These are phyloP conservation scores for Colletotrichum falcatum DNA, from an alignment of 2,329 filamentous ascomycete genomes.

Conservation along the genomic window DNA sequence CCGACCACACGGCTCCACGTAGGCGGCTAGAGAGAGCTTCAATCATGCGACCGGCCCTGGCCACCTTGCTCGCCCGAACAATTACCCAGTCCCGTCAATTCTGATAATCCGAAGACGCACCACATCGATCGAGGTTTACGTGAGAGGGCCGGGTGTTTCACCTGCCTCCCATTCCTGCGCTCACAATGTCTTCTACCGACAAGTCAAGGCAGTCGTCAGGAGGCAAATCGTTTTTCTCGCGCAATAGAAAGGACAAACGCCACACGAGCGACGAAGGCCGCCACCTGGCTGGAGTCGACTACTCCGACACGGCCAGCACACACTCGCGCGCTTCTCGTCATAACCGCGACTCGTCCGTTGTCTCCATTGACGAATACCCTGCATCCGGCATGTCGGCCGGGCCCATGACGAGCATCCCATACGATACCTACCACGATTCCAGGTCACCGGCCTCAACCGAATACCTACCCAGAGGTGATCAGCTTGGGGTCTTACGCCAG, in stretches of 20 bases:
- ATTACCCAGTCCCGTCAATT: constrained; percentile 35
- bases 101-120: constrained; percentile 34
- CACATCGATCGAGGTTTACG: constrained; percentile 34
- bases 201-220: constrained; percentile 84
- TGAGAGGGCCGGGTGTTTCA: constrained; percentile 41
- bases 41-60: constrained; percentile 57
- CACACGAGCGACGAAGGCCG: constrained; percentile 70
- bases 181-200: constrained; percentile 73
- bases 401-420: constrained; percentile 88
- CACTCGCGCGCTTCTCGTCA: constrained; percentile 81
- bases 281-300: constrained; percentile 65
- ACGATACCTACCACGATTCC: constrained; percentile 77
- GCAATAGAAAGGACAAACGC: constrained; percentile 81
- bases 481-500: constrained; percentile 73
- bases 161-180: constrained; percentile 38
- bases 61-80: constrained; percentile 41
- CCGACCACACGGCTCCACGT: constrained; percentile 33
- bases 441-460: constrained; percentile 80
- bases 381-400: constrained; percentile 79
- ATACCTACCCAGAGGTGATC: constrained; percentile 76
- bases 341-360: constrained; percentile 78
- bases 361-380: constrained; percentile 77
- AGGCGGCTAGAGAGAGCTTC: constrained; percentile 39
- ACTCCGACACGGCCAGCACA: constrained; percentile 69
- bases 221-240: constrained; percentile 86